Conservation (phyloP, 805 yeast genomes). For the Wickerhamiella alocasiicola region DNA sequence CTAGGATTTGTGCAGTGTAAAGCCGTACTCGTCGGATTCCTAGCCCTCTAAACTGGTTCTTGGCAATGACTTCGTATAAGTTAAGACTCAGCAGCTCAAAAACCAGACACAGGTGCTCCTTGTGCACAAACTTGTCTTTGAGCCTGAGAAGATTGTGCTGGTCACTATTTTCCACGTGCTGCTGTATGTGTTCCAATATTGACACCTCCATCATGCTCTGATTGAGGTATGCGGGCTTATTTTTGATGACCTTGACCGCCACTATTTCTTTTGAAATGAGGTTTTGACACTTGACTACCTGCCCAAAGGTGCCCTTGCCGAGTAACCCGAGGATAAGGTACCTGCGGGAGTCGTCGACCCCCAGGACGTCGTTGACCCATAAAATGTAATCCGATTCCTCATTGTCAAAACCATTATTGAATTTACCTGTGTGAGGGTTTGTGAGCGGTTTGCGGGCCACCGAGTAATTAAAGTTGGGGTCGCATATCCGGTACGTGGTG, state of each 20-base stretch:
- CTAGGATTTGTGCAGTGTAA: constrained; percentile 69
- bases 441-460: constrained; percentile 84
- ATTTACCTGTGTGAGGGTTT: constrained; percentile 74
- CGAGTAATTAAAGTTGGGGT: constrained; percentile 71
- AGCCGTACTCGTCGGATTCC: constrained; percentile 65
- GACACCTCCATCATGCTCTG: constrained; percentile 87
- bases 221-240: constrained; percentile 79
- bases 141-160: constrained; percentile 65
- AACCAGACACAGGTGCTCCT: constrained; percentile 83
- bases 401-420: constrained; percentile 77
- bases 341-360: constrained; percentile 71
- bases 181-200: constrained; percentile 68
- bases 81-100: constrained; percentile 83
- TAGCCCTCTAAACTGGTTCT: constrained; percentile 86
- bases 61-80: constrained; percentile 79
- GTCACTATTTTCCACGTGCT: constrained; percentile 54
- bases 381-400: constrained; percentile 80
- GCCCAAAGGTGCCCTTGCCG: constrained; percentile 98
- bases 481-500: constrained; percentile 73
- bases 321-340: constrained; percentile 80
- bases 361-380: constrained; percentile 87
- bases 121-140: constrained; percentile 81
- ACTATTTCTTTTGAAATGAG: constrained; percentile 70
- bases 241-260: constrained; percentile 89
- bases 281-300: constrained; percentile 87